Conservation (phyloP, 2,329 filamentous ascomycete species). For the Neofusicoccum ribis region DNA sequence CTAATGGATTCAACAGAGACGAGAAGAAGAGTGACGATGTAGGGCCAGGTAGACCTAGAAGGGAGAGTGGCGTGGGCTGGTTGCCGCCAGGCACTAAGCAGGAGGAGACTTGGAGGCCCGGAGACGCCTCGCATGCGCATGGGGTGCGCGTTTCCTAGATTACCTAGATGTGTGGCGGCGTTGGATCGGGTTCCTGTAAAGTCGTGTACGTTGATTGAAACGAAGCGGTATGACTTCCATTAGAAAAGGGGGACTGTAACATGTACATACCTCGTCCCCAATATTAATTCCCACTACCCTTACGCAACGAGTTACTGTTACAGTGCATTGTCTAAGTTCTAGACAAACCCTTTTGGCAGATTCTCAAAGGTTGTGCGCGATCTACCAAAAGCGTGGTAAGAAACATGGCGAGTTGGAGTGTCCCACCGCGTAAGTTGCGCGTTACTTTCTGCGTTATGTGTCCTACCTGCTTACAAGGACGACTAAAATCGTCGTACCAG, state of each 20-base stretch:
- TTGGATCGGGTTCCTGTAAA: conserved; percentile 10
- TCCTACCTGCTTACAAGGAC: no score
- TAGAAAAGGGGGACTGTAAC: neutral
- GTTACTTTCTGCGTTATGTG: no score
- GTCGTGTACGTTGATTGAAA: conserved; percentile 4
- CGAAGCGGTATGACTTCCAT: conserved; percentile 5
- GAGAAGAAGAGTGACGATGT: conserved; percentile 60
- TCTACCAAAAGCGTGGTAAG: no score
- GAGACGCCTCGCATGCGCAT: conserved; percentile 11
- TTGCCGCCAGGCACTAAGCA: conserved; percentile 78
- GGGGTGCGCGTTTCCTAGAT: conserved; percentile 18
- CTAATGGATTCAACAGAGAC: conserved; percentile 38
- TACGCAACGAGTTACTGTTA: no score
- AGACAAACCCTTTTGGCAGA: no score
- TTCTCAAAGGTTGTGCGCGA: no score
- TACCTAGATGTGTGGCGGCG: conserved; percentile 11
- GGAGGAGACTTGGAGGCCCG: conserved; percentile 72
- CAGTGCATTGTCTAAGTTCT: no score
- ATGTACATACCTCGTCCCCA: neutral
- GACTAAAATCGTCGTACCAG: no score
- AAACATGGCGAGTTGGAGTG: no score
- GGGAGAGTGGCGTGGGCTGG: conserved; percentile 54
- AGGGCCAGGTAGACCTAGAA: conserved; percentile 43
- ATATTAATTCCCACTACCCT: neutral
- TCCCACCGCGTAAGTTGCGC: no score